These are phyloP conservation scores for Madurella fahalii DNA, from an alignment of 2,329 filamentous ascomycete species.

Conservation along the genomic window DNA sequence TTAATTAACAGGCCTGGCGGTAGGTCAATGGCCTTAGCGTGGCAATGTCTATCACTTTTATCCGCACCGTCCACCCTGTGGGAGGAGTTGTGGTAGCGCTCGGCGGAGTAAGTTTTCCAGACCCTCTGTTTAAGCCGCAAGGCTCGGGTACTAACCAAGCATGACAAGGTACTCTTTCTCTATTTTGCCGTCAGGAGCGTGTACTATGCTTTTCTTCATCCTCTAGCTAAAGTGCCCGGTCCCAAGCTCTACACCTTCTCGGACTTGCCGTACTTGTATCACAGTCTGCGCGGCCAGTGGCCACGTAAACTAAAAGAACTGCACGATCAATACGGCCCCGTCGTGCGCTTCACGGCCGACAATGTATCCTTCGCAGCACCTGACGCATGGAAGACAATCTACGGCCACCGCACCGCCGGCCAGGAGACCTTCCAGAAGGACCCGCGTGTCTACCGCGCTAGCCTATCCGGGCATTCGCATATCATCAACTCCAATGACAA, in stretches of 20 bases:
- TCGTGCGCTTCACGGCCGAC: slow-evolving; percentile 39
- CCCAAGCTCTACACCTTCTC: slow-evolving; percentile 23
- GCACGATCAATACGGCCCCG: slow-evolving; percentile 36
- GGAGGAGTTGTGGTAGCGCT: background rate
- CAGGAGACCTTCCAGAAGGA: slow-evolving; percentile 18
- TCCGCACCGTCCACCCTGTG: background rate
- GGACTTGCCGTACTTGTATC: slow-evolving; percentile 42
- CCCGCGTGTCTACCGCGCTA: slow-evolving; percentile 1
- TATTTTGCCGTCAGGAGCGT: background rate
- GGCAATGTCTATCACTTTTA: background rate
- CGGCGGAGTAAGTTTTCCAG: background rate
- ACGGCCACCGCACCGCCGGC: slow-evolving; percentile 23
- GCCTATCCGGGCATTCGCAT: slow-evolving; percentile 2
- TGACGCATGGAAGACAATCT: slow-evolving; percentile 34
- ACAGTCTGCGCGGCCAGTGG: slow-evolving; percentile 88
- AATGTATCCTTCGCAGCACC: slow-evolving; percentile 37
- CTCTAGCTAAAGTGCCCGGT: slow-evolving; percentile 25
- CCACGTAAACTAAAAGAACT: slow-evolving; percentile 29
- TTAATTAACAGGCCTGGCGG: too few relatives aligned
- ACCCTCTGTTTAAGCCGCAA: background rate
- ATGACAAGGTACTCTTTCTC: background rate
- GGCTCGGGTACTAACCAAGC: background rate
- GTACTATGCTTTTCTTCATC: slow-evolving; percentile 20
- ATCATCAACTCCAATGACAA: slow-evolving; percentile 10
- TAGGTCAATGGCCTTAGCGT: too few relatives aligned